Conservation (phyloP, 768 basidiomycete genomes). For the Cubamyces sp. region DNA sequence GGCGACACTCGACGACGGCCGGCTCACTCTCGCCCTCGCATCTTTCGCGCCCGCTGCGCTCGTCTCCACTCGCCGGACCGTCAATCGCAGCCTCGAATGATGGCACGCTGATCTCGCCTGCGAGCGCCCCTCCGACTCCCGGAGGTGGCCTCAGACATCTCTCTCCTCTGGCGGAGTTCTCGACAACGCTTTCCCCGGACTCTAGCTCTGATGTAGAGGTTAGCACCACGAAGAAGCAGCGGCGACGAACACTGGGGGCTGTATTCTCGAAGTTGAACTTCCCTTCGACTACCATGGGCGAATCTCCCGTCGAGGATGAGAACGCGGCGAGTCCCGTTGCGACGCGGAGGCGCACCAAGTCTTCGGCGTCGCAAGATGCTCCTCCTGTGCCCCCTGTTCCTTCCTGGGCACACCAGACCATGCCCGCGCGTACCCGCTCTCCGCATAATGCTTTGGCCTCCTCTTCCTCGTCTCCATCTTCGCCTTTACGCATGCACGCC, state of each 20-base stretch:
- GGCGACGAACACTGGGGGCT: constrained; percentile 16
- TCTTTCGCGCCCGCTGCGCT: constrained; percentile 31
- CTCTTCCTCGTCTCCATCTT: constrained; percentile 1
- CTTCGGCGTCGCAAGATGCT: constrained; percentile 1
- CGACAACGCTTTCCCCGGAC: background rate
- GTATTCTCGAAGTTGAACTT: constrained; percentile 23
- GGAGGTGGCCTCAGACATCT: constrained; percentile 7
- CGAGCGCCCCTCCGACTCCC: constrained; percentile 16
- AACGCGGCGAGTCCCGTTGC: background rate
- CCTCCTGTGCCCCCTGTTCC: constrained; percentile 22
- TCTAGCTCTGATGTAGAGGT: background rate
- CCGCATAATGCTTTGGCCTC: background rate
- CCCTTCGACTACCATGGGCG: background rate
- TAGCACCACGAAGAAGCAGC: constrained; percentile 5
- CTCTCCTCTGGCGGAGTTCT: constrained; percentile 17
- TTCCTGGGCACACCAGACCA: constrained; percentile 8
- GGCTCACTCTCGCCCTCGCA: constrained; percentile 20
- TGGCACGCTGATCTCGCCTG: constrained; percentile 14
- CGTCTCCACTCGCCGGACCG: constrained; percentile 36
- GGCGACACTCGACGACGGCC: constrained; percentile 20
- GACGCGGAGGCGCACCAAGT: constrained; percentile 15
- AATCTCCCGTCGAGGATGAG: background rate
- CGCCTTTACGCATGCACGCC: background rate
- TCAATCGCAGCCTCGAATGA: constrained; percentile 27
- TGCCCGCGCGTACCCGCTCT: constrained; percentile 2